Base-by-base conservation (phyloP, 2,329 filamentous ascomycete genomes). In the Scedosporium dehoogii region DNA sequence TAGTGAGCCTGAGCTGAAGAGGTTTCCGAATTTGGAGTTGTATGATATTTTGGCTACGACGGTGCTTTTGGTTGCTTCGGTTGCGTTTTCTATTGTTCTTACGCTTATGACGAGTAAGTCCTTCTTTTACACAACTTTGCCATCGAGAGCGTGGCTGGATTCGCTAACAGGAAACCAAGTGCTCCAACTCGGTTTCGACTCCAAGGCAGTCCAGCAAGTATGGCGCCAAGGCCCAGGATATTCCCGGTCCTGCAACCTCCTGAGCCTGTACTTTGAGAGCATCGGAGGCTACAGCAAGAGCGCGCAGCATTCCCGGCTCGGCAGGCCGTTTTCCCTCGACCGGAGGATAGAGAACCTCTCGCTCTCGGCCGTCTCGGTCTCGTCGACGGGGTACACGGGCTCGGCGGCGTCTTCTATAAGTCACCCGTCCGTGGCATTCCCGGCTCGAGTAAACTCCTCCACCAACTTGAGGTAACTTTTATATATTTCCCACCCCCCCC, bases 51-150 rank as follows among this genome's bases (percentile, higher is more conserved):
- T 67, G 1, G 59, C 66, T 1, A 57, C 62, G 29, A 64, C 66
- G 27, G 59, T 66, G 53, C 62, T 65, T n/a, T n/a, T 67, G n/a
- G 48, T 66, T 12, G 64, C 63, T 4, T 66, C 66, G 1, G 63
- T 66, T 3, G 66, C 63, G 2, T 65, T 67, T 41, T 65, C 64
- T 3, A 58, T 65, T 0, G 58, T 65, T 33, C 41, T 67, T 3
- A 64, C 62, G 1, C 27, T 66, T 21, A 61, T 65, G 38, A 14
- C 64, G 6, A 51, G 63, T 62, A n/a, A 60, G 62, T 41, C 14
- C 29, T n/a, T 10, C 48, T 44, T 44, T 29, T 38, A 25, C 12
- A 7, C 18, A 3, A n/a, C 59, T 10, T 14, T 9, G 27, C 3
- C 6, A 3, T 29, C 1, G 12, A 5, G 27, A 53, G 33, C 21